These are phyloP conservation scores for Colletotrichum melonis DNA, from an alignment of 2,329 filamentous ascomycete species.

Conservation along the genomic window DNA sequence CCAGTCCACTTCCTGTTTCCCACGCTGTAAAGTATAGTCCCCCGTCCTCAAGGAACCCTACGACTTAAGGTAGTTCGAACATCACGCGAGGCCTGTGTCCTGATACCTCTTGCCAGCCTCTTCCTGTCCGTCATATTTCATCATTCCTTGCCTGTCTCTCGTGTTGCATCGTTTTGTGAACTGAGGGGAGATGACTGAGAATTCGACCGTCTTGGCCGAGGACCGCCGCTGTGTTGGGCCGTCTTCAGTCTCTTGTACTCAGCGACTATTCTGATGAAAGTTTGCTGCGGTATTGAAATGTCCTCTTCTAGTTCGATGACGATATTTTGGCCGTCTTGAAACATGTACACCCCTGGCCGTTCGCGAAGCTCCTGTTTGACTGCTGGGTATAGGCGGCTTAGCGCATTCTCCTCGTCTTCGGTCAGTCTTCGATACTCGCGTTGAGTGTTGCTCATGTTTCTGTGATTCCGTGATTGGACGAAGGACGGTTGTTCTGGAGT, in stretches of 20 bases:
- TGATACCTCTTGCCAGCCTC: too few species aligned
- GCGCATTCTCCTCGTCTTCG: neutral
- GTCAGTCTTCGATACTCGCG: neutral
- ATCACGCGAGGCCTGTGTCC: too few species aligned
- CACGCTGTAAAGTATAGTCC: too few species aligned
- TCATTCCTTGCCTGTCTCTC: neutral
- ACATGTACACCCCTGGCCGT: neutral
- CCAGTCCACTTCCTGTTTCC: too few species aligned
- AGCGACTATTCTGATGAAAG: neutral
- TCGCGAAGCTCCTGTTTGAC: neutral
- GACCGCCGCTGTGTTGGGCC: neutral
- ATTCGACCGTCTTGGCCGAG: neutral
- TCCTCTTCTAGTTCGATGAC: neutral
- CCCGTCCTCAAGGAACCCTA: too few species aligned
- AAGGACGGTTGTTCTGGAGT: neutral
- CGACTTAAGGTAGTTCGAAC: too few species aligned
- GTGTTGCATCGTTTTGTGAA: neutral
- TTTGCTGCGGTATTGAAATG: neutral
- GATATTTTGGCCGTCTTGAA: neutral
- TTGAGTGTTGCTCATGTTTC: neutral
- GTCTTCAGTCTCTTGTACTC: neutral
- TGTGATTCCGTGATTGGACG: neutral
- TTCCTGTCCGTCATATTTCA: neutral
- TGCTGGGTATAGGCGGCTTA: neutral
- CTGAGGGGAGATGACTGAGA: neutral